Evolutionary conservation across 257 asterid species (phyloP).

Genomic region (Penstemon eatonii): DNA sequence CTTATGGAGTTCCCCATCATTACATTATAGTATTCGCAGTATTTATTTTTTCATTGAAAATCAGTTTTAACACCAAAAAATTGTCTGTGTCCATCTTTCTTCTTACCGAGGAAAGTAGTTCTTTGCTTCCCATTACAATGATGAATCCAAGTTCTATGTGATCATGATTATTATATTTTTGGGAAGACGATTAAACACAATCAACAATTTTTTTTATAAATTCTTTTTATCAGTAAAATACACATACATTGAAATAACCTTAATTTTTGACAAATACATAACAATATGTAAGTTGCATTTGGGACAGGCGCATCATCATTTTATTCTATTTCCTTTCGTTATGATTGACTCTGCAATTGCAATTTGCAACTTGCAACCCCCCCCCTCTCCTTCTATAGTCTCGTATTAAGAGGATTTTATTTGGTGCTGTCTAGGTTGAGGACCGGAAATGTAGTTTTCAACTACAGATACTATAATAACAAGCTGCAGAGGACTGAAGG

Average conservation of each 20-base stretch:
- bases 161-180: no score
- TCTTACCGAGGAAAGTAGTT: neutral
- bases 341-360: neutral
- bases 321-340: neutral
- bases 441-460: constrained; percentile 93
- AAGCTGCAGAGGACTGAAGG: constrained; percentile 97
- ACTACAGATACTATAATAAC: constrained; percentile 83
- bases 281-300: neutral
- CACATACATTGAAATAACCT: neutral
- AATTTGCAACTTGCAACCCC: neutral
- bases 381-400: neutral
- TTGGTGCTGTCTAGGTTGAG: constrained; percentile 72
- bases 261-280: constrained; percentile 7
- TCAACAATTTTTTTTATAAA: no score
- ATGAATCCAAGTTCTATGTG: neutral
- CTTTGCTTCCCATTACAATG: neutral
- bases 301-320: constrained; percentile 15
- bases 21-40: neutral
- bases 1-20: neutral
- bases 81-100: constrained; percentile 7
- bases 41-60: neutral
- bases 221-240: neutral
- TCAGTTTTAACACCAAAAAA: neutral
- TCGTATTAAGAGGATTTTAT: constrained; percentile 19
- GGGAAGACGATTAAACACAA: no score